These are phyloP conservation scores for Tetrapisispora fleetii DNA, from an alignment of 805 yeast genomes.

Conservation along the genomic window DNA sequence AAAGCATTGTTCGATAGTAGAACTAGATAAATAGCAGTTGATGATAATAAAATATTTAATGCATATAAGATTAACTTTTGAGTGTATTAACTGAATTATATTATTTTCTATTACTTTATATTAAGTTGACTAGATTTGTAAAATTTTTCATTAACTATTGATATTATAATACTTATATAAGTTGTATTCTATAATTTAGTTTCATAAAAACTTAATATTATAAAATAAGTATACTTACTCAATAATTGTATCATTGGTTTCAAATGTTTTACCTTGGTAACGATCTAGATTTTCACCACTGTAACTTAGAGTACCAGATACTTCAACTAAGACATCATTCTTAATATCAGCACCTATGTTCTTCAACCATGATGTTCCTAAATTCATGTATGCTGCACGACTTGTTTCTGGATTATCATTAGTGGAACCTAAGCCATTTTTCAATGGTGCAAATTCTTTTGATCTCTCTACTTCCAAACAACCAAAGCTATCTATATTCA, in stretches of 20 bases:
- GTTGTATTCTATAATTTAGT: too few relatives aligned
- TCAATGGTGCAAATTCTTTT: slow-evolving; percentile 87
- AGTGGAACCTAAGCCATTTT: slow-evolving; percentile 76
- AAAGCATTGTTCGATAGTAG: slow-evolving; percentile 13
- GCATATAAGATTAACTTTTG: neutral
- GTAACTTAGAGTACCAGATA: slow-evolving; percentile 66
- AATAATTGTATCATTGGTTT: slow-evolving; percentile 6
- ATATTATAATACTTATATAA: too few relatives aligned
- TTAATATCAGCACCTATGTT: slow-evolving; percentile 57
- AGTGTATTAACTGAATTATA: too few relatives aligned
- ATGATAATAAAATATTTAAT: too few relatives aligned
- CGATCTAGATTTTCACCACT: slow-evolving; percentile 59
- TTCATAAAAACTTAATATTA: too few relatives aligned
- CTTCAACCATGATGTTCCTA: slow-evolving; percentile 67
- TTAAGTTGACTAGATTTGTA: too few relatives aligned
- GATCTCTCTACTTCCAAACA: slow-evolving; percentile 82
- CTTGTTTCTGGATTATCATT: slow-evolving; percentile 84
- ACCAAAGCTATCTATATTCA: slow-evolving; percentile 65
- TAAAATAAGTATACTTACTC: neutral
- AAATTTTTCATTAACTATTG: too few relatives aligned
- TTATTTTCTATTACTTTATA: too few relatives aligned
- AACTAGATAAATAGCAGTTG: neutral
- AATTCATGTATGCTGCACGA: slow-evolving; percentile 47
- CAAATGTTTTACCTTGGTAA: slow-evolving; percentile 39
- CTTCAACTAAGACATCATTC: slow-evolving; percentile 52